Evolutionary conservation across 2,329 filamentous ascomycete species (phyloP), one percentile per base, ranked within the genome.

Genomic region (Sclerotiophoma versabilis): DNA sequence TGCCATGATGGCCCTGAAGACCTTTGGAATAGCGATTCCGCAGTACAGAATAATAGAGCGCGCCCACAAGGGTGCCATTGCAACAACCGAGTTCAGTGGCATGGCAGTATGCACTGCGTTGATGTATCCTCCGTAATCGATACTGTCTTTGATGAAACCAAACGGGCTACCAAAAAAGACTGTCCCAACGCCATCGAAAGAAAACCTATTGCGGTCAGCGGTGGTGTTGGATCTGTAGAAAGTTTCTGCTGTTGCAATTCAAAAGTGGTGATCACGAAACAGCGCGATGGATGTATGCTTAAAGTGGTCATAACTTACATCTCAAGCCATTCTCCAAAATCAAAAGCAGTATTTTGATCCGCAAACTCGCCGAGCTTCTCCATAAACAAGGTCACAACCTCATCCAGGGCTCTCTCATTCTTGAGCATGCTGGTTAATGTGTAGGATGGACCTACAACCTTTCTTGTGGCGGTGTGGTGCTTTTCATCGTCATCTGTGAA

Each of bases 51-150:
- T 29, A 1, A 60, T 48, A 0, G 55, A 45, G 3, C 53, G 57
- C 7, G 51, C 12, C 20, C 59, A 64, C 3, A 27, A 20, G 17
- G 63, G 64, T 2, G 58, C 49, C 36, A 49, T 57, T 9, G 48
- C 52, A 14, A 52, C 25, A 4, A 56, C 39, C 6, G 27, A 32
- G 15, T 37, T 38, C 20, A 56, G 67, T 32, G 59, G 76, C 62
- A 71, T 75, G 5, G 73, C 54, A 9, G 60, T 71, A 49, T 78
- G 71, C 0, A 77, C 65, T 1, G 76, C 55, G 10, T 54, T 26
- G 14, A 68, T 66, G 46, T 64, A 66, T 15, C 41, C 52, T 15
- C 51, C 49, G 14, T 65, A 59, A 27, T 65, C 65, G n/a, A 59
- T 37, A 9, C 65, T 57, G 29, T 68, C 54, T 20, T 49, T 45